Evolutionary conservation across 2,329 filamentous ascomycete species (phyloP).

Genomic region (Cladophialophora chaetospira): DNA sequence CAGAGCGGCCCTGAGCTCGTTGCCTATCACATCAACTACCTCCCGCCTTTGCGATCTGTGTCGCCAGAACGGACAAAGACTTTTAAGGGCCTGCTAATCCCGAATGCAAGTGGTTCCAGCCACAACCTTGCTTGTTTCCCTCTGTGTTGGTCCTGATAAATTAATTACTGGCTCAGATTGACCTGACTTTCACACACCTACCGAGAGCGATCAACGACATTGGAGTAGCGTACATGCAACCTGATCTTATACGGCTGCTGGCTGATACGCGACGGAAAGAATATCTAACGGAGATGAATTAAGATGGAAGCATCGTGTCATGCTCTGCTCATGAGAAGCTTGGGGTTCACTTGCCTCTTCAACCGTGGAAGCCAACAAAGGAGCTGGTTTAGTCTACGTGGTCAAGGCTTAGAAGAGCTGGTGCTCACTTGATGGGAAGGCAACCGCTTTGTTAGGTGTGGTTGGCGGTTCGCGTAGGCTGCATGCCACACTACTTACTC

Average conservation of each 20-base stretch:
- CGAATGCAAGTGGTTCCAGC: neutral
- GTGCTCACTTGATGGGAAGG: too few species aligned
- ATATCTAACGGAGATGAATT: neutral
- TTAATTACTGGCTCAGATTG: neutral
- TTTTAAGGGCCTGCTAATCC: neutral
- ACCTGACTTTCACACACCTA: neutral
- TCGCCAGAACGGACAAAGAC: neutral
- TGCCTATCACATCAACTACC: too few species aligned
- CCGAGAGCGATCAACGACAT: neutral
- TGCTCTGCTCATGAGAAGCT: neutral
- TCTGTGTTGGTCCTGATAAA: neutral
- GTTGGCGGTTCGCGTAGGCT: too few species aligned
- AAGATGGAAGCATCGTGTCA: neutral
- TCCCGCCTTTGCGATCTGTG: too few species aligned
- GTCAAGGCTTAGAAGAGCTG: too few species aligned
- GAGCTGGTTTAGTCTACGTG: neutral
- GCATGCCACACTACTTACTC: too few species aligned
- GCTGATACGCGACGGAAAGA: neutral
- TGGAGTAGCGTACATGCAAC: neutral
- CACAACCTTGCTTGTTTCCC: neutral
- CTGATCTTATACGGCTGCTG: neutral
- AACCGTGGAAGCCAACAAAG: neutral
- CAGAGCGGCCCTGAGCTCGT: too few species aligned
- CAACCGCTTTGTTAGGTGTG: too few species aligned
- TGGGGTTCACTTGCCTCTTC: neutral